A percentile compares a stretch with the other conserved stretches of the same genome.
Evolutionary conservation across 2,329 filamentous ascomycete species (phyloP).

Genomic region (Phaeophleospora eucalypticola): DNA sequence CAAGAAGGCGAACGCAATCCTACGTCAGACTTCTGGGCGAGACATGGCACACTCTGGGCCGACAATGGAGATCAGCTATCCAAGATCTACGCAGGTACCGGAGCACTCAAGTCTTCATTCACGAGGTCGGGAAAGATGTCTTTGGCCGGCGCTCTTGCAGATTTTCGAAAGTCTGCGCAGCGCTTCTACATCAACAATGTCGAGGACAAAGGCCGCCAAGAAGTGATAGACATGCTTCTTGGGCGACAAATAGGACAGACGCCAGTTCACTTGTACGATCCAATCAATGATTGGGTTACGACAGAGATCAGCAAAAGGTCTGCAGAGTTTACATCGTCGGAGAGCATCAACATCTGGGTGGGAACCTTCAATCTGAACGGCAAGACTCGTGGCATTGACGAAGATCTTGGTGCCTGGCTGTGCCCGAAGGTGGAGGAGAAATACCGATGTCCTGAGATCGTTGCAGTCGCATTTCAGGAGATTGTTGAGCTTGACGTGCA

Average conservation of each 20-base stretch:
- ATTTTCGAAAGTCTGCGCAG: constrained; percentile 89
- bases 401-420: constrained; percentile 83
- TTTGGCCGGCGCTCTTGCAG: constrained; percentile 85
- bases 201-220: constrained; percentile 84
- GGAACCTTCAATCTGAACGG: constrained; percentile 97
- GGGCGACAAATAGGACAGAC: constrained; percentile 78
- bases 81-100: constrained; percentile 93
- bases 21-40: constrained; percentile 79
- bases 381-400: constrained; percentile 68
- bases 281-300: constrained; percentile 86
- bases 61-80: constrained; percentile 94
- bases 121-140: constrained; percentile 96
- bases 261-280: constrained; percentile 84
- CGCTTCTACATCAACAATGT: constrained; percentile 98
- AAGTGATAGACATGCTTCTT: constrained; percentile 92
- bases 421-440: constrained; percentile 59
- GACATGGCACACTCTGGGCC: constrained; percentile 91
- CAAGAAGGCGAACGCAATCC: constrained; percentile 64
- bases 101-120: constrained; percentile 91
- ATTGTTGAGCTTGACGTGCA: constrained; percentile 97
- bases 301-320: constrained; percentile 64
- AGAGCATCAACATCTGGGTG: constrained; percentile 73
- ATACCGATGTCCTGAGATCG: constrained; percentile 71
- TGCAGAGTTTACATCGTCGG: constrained; percentile 69
- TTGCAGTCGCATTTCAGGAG: constrained; percentile 92